phyloP scores from a whole-genome alignment of 2,329 filamentous ascomycete genomes.

The Cladosporium sp. region DNA sequence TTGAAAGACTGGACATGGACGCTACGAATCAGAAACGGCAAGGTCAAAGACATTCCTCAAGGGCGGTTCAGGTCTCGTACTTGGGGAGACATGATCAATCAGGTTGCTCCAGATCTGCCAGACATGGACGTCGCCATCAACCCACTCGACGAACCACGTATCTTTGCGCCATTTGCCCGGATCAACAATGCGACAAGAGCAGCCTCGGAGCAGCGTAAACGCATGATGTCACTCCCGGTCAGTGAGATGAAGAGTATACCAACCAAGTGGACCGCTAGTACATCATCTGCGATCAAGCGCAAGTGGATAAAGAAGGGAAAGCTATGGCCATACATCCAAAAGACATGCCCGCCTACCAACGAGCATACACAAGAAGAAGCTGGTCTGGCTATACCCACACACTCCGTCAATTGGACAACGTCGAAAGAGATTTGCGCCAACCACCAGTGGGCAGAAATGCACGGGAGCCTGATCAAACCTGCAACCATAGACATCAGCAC shows the following conservation, averaged over 20 bases:
- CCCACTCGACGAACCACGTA: slow-evolving; percentile 57
- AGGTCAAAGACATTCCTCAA: slow-evolving; percentile 29
- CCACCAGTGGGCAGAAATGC: slow-evolving; percentile 43
- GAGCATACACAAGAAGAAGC: neutral
- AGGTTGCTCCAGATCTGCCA: slow-evolving; percentile 46
- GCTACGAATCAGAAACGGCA: slow-evolving; percentile 43
- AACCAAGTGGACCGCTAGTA: neutral
- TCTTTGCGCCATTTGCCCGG: slow-evolving; percentile 59
- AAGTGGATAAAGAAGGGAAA: slow-evolving; percentile 12
- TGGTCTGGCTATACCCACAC: neutral
- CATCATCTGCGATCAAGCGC: neutral
- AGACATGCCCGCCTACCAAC: slow-evolving; percentile 3
- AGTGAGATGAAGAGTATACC: neutral
- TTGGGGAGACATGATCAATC: slow-evolving; percentile 42
- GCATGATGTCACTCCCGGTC: slow-evolving; percentile 1
- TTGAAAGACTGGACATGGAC: slow-evolving; percentile 38
- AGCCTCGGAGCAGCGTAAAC: neutral
- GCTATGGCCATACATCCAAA: slow-evolving; percentile 4
- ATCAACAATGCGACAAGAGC: slow-evolving; percentile 44
- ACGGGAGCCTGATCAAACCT: slow-evolving; percentile 49
- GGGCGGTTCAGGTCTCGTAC: neutral
- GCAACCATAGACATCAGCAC: slow-evolving; percentile 42
- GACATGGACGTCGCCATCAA: slow-evolving; percentile 63
- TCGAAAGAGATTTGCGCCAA: slow-evolving; percentile 46
- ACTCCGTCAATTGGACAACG: slow-evolving; percentile 14